phyloP scores from a whole-genome alignment of 2,329 filamentous ascomycete genomes.

The Basipetospora chlamydospora region DNA sequence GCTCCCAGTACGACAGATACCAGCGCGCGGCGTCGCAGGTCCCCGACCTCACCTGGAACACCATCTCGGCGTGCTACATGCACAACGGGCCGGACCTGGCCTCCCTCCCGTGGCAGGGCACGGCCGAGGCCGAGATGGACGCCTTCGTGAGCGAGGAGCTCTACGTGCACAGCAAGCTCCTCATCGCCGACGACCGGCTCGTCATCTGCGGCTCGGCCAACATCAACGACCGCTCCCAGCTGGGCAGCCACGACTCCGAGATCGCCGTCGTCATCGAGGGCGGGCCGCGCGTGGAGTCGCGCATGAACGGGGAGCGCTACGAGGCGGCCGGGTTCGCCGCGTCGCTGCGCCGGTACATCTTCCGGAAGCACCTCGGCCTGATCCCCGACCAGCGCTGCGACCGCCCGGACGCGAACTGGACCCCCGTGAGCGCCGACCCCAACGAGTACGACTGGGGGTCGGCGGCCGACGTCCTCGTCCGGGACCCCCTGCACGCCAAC shows the following conservation, averaged over 20 bases:
- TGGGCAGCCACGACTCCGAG: conserved; percentile 74
- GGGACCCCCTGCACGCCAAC: conserved; percentile 54
- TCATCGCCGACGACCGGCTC: conserved; percentile 69
- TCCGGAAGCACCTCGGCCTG: conserved; percentile 82
- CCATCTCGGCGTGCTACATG: conserved; percentile 73
- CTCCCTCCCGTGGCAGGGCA: conserved; percentile 37
- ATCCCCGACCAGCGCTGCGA: conserved; percentile 61
- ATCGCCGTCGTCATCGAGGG: conserved; percentile 85
- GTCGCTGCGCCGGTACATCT: conserved; percentile 70
- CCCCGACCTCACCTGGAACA: conserved; percentile 51
- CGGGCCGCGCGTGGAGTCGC: conserved; percentile 50
- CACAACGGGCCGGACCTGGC: conserved; percentile 56
- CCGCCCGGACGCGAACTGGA: conserved; percentile 56
- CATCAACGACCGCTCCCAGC: conserved; percentile 53
- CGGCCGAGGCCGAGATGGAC: conserved; percentile 39
- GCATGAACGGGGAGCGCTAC: conserved; percentile 61
- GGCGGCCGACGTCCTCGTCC: conserved; percentile 51
- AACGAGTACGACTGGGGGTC: conserved; percentile 66
- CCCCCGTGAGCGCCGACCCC: conserved; percentile 52
- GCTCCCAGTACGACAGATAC: conserved; percentile 49
- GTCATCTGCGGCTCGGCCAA: conserved; percentile 64
- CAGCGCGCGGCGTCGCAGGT: conserved; percentile 51
- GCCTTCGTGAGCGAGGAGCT: conserved; percentile 49
- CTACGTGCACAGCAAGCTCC: conserved; percentile 52
- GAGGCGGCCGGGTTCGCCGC: conserved; percentile 59